These are phyloP conservation scores for Mrakiaceae sp. DNA, from an alignment of 1,284 basidiomycete species.

Conservation along the genomic window DNA sequence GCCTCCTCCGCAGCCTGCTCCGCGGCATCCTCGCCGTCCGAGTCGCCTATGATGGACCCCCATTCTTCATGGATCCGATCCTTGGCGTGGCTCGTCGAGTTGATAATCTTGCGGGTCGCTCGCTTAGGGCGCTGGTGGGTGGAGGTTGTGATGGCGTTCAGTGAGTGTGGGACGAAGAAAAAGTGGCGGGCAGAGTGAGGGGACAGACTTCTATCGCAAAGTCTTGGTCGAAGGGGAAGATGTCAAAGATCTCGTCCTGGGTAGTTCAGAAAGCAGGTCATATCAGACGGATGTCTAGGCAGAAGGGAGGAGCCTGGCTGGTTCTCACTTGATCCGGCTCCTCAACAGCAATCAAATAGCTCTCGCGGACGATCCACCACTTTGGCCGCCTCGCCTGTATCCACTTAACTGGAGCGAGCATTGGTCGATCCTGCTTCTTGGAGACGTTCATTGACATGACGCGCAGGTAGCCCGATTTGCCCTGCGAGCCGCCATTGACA, in stretches of 20 bases:
- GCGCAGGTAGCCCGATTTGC: conserved; percentile 78
- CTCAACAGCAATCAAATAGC: conserved; percentile 76
- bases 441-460: conserved; percentile 38
- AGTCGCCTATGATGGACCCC: conserved; percentile 16
- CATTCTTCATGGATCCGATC: conserved; percentile 1
- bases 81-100: conserved; percentile 17
- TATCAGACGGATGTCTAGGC: not conserved
- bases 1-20: conserved; percentile 3
- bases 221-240: conserved; percentile 83
- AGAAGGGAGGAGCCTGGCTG: not conserved
- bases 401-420: conserved; percentile 44
- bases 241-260: conserved; percentile 73
- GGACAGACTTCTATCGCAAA: conserved; percentile 58
- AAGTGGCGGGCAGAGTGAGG: not conserved
- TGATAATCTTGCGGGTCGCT: conserved; percentile 30
- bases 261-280: not conserved
- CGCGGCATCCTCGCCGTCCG: conserved; percentile 11
- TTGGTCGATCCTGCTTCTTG: conserved; percentile 39
- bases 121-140: conserved; percentile 28
- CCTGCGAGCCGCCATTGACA: conserved; percentile 55
- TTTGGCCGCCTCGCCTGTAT: conserved; percentile 57
- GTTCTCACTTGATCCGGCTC: conserved; percentile 68
- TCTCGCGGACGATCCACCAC: conserved; percentile 92
- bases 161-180: not conserved
- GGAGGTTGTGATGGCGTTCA: no score